These are phyloP conservation scores for Baudoinia panamericana DNA, from an alignment of 495 filamentous ascomycete genomes.

Conservation along the genomic window DNA sequence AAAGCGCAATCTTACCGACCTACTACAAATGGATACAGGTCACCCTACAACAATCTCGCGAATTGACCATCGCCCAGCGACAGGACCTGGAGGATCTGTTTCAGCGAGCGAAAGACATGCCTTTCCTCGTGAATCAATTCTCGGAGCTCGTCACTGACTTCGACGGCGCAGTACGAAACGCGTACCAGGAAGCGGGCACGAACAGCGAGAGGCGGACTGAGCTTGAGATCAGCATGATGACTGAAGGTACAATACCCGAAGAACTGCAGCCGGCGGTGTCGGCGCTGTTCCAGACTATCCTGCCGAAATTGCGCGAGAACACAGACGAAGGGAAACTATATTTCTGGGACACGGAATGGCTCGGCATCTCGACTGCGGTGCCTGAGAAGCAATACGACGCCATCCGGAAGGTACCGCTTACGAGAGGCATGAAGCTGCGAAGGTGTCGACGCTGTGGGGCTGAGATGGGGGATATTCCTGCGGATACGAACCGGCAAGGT, in stretches of 20 bases:
- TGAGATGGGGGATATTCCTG: conserved; percentile 48
- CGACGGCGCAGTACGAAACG: conserved; percentile 11
- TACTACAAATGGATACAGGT: conserved; percentile 1
- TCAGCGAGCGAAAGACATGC: neutral
- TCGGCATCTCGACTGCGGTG: conserved; percentile 2
- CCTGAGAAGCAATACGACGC: conserved; percentile 9
- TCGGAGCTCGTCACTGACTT: conserved; percentile 9
- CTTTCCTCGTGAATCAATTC: conserved; percentile 3
- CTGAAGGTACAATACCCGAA: conserved; percentile 2
- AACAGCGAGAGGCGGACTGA: conserved; percentile 6
- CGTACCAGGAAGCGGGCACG: conserved; percentile 1
- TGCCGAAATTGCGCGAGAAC: conserved; percentile 8
- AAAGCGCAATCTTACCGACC: neutral
- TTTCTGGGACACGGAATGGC: conserved; percentile 14
- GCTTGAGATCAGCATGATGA: conserved; percentile 9
- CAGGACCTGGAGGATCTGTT: conserved; percentile 3
- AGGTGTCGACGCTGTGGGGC: conserved; percentile 48
- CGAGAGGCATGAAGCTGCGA: conserved; percentile 25
- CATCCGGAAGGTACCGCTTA: conserved; percentile 19
- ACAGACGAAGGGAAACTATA: conserved; percentile 9
- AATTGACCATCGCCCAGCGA: neutral
- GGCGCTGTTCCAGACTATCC: neutral
- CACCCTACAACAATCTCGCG: neutral
- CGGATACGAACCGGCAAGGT: conserved; percentile 20
- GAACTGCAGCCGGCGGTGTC: conserved; percentile 7